Evolutionary conservation across 2,329 filamentous ascomycete species (phyloP), one percentile per base, ranked within the genome.

Genomic region (Cladosporium sp.): DNA sequence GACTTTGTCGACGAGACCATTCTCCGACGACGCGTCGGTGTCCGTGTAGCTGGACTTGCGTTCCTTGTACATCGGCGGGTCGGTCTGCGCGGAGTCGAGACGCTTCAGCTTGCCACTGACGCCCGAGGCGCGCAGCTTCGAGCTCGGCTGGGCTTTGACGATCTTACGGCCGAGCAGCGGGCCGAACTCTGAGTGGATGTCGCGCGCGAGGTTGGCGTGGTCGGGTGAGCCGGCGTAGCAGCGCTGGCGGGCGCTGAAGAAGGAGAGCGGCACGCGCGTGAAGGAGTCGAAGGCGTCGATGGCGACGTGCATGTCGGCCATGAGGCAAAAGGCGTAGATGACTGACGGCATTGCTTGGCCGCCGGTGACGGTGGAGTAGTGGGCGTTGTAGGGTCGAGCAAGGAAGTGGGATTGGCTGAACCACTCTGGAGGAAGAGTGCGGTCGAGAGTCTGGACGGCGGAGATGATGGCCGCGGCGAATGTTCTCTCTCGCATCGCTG

Each of bases 131-230:
- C 34, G 38, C 8, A 48, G n/a, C 31, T 49, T 56, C 40, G 48
- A 54, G 32, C 46, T 40, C 9, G 54, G 50, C 41, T 43, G 34
- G 8, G 54, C 14, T 16, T 43, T 49, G 18, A 59, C 51, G 28
- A 62, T 54, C 22, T 59, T 54, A 33, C 64, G 63, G 8, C 64
- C 59, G 11, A 73, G 62, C 3, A 75, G 63, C 6, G 69, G 65
- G 44, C 67, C 68, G 53, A 77, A 77, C 32, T 76, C 72, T 38
- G 70, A 68, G 53, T 76, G 72, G 45, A 76, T 74, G 40, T 70
- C 68, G 11, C 69, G 69, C 3, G 68, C 69, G 19, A 77, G 61
- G 9, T 73, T 66, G 11, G 67, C 67, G 51, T 76, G 73, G 56
- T 77, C 74, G 1, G 71, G 70, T 38, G 72, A 75, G 31, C 70